A percentile compares a stretch with the other conserved stretches of the same genome.
Conservation (phyloP, 257 asterid genomes). For the Solanum sejunctum region DNA sequence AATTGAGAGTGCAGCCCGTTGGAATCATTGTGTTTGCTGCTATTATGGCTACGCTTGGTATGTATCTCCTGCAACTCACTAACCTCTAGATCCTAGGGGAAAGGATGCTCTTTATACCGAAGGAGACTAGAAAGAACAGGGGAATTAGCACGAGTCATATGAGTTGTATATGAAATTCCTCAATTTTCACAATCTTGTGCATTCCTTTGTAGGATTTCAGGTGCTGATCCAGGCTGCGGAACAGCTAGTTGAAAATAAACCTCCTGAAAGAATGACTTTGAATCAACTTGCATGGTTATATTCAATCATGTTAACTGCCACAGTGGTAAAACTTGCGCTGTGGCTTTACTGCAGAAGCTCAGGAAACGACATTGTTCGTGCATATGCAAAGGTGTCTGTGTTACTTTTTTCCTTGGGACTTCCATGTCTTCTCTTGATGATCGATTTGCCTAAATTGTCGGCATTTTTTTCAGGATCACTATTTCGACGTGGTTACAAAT, state of each 20-base stretch:
- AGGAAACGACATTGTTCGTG: constrained; percentile 21
- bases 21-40: constrained; percentile 92
- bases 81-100: neutral
- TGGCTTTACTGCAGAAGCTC: constrained; percentile 39
- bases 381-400: constrained; percentile 9
- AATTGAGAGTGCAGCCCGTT: constrained; percentile 91
- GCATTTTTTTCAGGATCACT: constrained; percentile 3
- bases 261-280: constrained; percentile 9
- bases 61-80: neutral
- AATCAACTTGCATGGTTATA: constrained; percentile 20
- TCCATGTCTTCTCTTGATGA: neutral
- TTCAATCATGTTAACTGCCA: constrained; percentile 27
- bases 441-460: neutral
- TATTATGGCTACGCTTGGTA: constrained; percentile 93
- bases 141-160: neutral
- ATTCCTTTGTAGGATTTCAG: neutral
- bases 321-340: constrained; percentile 25
- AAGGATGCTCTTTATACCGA: neutral
- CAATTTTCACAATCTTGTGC: neutral
- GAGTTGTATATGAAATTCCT: neutral
- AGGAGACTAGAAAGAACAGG: neutral
- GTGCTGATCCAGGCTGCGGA: constrained; percentile 13
- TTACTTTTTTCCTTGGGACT: neutral
- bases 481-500: constrained; percentile 33
- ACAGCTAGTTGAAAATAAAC: constrained; percentile 8